phyloP scores from a whole-genome alignment of 2,329 filamentous ascomycete genomes.

The Neonectria ditissima region DNA sequence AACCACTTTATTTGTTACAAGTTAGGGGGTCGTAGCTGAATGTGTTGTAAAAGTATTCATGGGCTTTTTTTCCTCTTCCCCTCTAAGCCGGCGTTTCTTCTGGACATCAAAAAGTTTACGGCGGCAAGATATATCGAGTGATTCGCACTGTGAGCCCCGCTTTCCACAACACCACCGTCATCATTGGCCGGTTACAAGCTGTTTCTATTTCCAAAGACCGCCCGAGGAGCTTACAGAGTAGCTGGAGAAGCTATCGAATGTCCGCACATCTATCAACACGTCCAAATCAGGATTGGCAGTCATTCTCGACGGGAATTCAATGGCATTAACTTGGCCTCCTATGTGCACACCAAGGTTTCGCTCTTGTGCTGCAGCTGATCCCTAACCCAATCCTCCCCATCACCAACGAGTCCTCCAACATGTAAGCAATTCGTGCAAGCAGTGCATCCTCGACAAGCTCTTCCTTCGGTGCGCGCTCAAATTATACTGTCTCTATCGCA shows the following conservation, averaged over 20 bases:
- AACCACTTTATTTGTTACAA: not conserved
- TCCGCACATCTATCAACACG: not conserved
- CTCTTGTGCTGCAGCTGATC: conserved; percentile 36
- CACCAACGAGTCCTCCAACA: conserved; percentile 32
- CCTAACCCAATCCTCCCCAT: conserved; percentile 28
- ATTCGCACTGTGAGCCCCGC: conserved; percentile 41
- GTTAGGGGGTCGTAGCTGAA: not conserved
- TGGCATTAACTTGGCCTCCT: conserved; percentile 49
- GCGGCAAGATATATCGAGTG: conserved; percentile 31
- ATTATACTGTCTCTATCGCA: conserved; percentile 45
- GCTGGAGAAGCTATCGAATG: not conserved
- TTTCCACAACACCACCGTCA: conserved; percentile 23
- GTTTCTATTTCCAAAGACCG: conserved; percentile 14
- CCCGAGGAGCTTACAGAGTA: too few relatives aligned
- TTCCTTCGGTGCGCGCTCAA: conserved; percentile 39
- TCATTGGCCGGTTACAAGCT: conserved; percentile 29
- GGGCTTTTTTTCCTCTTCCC: not conserved
- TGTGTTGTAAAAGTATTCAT: not conserved
- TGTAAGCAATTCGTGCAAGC: conserved; percentile 41
- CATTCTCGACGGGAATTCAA: conserved; percentile 35
- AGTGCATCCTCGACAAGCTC: conserved; percentile 38
- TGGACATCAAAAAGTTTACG: conserved; percentile 35
- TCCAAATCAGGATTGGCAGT: not conserved
- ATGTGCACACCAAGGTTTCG: conserved; percentile 44
- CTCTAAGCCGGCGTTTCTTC: conserved; percentile 3